Evolutionary conservation across 371 early-diverging fungal species (phyloP).

Genomic region (Mortierella sp.): DNA sequence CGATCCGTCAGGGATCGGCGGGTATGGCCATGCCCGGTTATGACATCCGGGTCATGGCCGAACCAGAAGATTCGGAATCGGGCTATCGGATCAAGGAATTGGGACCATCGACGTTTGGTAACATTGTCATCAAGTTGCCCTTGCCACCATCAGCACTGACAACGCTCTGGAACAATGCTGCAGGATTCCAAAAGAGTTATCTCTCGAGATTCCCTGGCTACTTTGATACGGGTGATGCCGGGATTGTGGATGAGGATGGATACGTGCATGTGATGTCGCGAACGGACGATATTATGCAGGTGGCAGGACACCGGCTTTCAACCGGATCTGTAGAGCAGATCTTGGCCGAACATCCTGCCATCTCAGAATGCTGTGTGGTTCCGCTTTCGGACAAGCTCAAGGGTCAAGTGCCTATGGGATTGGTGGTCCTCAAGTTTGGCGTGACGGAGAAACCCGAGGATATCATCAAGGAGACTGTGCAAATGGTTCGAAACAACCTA

Average conservation of each 20-base stretch:
- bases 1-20: slow-evolving; percentile 51
- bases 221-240: slow-evolving; percentile 90
- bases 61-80: slow-evolving; percentile 38
- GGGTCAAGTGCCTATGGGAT: slow-evolving; percentile 75
- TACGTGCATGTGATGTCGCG: slow-evolving; percentile 87
- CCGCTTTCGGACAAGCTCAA: slow-evolving; percentile 74
- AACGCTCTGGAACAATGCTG: slow-evolving; percentile 79
- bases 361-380: slow-evolving; percentile 86
- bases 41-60: slow-evolving; percentile 69
- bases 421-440: slow-evolving; percentile 65
- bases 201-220: slow-evolving; percentile 83
- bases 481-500: slow-evolving; percentile 68
- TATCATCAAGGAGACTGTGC: slow-evolving; percentile 61
- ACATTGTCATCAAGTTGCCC: slow-evolving; percentile 84
- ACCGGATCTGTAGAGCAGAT: slow-evolving; percentile 93
- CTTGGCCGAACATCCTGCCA: slow-evolving; percentile 70
- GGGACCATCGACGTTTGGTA: slow-evolving; percentile 72
- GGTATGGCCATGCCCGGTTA: slow-evolving; percentile 81
- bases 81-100: slow-evolving; percentile 48
- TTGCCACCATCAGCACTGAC: slow-evolving; percentile 83
- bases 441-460: slow-evolving; percentile 30
- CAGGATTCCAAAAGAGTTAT: slow-evolving; percentile 83
- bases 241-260: slow-evolving; percentile 80
- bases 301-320: slow-evolving; percentile 94
- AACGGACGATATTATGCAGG: slow-evolving; percentile 95